These are phyloP conservation scores for Tolypocladium album DNA, from an alignment of 2,329 filamentous ascomycete species.

Conservation along the genomic window DNA sequence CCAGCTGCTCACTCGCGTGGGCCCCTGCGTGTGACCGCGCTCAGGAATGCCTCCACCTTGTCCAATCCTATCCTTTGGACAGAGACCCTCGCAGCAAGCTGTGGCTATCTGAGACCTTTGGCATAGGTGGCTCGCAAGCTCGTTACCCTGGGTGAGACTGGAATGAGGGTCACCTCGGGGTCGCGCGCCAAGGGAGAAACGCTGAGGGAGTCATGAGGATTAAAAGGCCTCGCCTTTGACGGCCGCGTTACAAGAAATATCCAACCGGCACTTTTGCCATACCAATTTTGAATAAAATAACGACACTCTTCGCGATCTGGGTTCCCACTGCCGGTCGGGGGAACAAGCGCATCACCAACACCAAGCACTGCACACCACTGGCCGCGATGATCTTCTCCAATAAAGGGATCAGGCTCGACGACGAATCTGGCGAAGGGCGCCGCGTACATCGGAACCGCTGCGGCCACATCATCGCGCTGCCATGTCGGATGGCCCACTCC, in stretches of 20 bases:
- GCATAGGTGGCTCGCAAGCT: background rate
- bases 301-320: background rate
- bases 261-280: background rate
- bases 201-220: background rate
- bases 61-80: background rate
- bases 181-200: background rate
- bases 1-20: background rate
- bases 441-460: background rate
- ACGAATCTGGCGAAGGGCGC: slow-evolving; percentile 22
- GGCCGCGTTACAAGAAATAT: background rate
- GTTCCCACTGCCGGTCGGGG: background rate
- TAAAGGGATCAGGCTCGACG: slow-evolving; percentile 15
- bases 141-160: background rate
- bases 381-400: background rate
- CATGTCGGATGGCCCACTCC: background rate
- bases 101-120: background rate
- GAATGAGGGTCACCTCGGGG: background rate
- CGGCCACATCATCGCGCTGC: background rate
- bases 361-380: background rate
- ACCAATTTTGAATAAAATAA: background rate
- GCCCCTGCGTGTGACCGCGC: background rate
- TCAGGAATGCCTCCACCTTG: background rate
- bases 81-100: background rate
- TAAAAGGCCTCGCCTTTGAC: background rate
- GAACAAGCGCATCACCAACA: background rate